Percentiles rank a stretch among this genome's conserved stretches.
These are phyloP conservation scores for Colletotrichum sp. DNA, from an alignment of 2,329 filamentous ascomycete species.

Conservation along the genomic window DNA sequence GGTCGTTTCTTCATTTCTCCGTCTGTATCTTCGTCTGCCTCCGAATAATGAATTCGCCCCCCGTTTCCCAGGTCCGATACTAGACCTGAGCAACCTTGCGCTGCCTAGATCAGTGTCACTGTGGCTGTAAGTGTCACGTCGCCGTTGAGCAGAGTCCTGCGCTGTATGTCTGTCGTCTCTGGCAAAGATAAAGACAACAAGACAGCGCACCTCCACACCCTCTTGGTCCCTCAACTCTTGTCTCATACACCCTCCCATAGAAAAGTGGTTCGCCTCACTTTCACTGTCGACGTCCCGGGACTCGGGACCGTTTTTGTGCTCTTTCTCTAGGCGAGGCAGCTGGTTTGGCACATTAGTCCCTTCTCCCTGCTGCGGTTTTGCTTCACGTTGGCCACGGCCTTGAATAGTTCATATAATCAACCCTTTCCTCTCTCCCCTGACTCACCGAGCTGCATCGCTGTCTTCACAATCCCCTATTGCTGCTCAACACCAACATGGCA, in stretches of 20 bases:
- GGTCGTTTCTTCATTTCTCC: not conserved
- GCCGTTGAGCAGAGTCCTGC: not conserved
- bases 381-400: not conserved
- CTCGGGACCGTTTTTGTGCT: not conserved
- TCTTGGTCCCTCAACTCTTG: not conserved
- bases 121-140: not conserved
- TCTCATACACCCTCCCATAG: constrained; percentile 5
- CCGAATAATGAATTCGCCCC: not conserved
- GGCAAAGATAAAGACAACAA: not conserved
- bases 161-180: not conserved
- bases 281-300: not conserved
- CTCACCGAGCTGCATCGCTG: not conserved
- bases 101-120: not conserved
- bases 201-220: constrained; percentile 5
- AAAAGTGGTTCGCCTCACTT: constrained; percentile 15
- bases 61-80: not conserved
- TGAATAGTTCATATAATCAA: not conserved
- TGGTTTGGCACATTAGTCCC: not conserved
- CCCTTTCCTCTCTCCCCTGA: not conserved
- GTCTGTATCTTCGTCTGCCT: not conserved
- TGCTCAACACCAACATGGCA: constrained; percentile 1
- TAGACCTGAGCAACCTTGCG: not conserved
- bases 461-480: not conserved
- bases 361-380: not conserved
- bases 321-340: not conserved